These are phyloP conservation scores for Pholiota adiposa DNA, from an alignment of 1,284 basidiomycete genomes.

Conservation along the genomic window DNA sequence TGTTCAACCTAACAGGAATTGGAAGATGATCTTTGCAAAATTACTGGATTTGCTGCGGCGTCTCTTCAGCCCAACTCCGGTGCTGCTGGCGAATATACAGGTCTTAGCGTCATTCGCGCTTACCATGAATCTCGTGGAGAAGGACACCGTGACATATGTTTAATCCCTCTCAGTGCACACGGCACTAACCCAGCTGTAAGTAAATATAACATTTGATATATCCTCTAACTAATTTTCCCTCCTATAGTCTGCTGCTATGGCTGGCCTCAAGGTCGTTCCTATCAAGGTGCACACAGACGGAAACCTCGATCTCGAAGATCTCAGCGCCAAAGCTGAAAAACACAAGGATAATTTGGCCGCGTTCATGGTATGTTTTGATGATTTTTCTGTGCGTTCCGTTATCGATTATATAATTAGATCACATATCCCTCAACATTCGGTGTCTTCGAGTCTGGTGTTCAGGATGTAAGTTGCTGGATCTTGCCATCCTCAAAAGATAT, in stretches of 20 bases:
- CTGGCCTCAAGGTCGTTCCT: constrained; percentile 94
- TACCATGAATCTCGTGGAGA: constrained; percentile 93
- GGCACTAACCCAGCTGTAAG: constrained; percentile 92
- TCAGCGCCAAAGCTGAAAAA: constrained; percentile 86
- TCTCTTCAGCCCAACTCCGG: constrained; percentile 98
- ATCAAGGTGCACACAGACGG: constrained; percentile 91
- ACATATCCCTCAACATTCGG: constrained; percentile 97
- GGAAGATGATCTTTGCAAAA: constrained; percentile 88
- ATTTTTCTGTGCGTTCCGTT: background rate
- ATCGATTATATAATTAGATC: constrained; percentile 50
- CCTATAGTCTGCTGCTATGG: constrained; percentile 90
- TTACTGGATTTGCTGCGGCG: constrained; percentile 95
- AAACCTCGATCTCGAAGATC: constrained; percentile 87
- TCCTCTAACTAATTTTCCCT: constrained; percentile 2
- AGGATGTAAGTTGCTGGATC: constrained; percentile 53
- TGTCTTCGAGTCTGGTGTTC: constrained; percentile 93
- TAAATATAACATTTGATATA: constrained; percentile 13
- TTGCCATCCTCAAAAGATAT: background rate
- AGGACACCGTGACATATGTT: constrained; percentile 86
- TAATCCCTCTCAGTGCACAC: constrained; percentile 96
- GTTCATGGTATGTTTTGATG: constrained; percentile 80
- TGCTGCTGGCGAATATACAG: constrained; percentile 95
- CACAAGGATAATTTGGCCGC: constrained; percentile 93
- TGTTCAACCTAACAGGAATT: constrained; percentile 71
- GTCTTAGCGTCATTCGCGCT: constrained; percentile 90